phyloP scores from a whole-genome alignment of 805 yeast genomes.

The Maudiozyma turicensis region DNA sequence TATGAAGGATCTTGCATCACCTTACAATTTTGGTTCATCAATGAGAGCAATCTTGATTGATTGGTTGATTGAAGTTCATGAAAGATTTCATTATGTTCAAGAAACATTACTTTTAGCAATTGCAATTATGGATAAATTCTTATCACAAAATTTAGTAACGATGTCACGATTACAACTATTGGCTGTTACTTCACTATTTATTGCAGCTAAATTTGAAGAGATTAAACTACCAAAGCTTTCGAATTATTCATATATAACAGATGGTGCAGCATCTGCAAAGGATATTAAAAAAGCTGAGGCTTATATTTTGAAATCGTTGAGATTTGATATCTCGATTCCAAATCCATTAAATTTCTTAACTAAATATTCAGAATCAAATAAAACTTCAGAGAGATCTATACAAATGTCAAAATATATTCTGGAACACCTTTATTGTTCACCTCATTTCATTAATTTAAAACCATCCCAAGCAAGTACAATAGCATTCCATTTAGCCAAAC shows the following conservation, averaged over 20 bases:
- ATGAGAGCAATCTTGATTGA: conserved; percentile 82
- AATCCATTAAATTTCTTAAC: conserved; percentile 85
- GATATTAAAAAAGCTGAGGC: conserved; percentile 79
- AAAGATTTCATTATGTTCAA: conserved; percentile 69
- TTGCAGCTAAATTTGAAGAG: conserved; percentile 93
- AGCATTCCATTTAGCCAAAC: conserved; percentile 72
- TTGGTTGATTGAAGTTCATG: conserved; percentile 87
- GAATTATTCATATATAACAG: conserved; percentile 80
- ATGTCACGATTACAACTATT: conserved; percentile 72
- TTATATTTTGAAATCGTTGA: conserved; percentile 57
- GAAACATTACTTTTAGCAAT: conserved; percentile 79
- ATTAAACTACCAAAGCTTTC: conserved; percentile 77
- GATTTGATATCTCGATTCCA: conserved; percentile 73
- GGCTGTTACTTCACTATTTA: conserved; percentile 76
- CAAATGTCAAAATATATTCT: conserved; percentile 74
- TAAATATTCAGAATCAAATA: conserved; percentile 80
- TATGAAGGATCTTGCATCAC: conserved; percentile 38
- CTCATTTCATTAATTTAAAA: conserved; percentile 57
- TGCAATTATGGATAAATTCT: conserved; percentile 78
- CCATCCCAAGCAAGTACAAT: conserved; percentile 78
- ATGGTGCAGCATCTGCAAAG: conserved; percentile 74
- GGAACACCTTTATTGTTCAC: conserved; percentile 69
- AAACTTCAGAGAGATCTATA: conserved; percentile 71
- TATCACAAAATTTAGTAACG: conserved; percentile 63
- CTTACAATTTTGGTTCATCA: conserved; percentile 60